A percentile compares a stretch with the other conserved stretches of the same genome.
phyloP scores from a whole-genome alignment of 208 protist genomes.

The Wallacemonas sp. region DNA sequence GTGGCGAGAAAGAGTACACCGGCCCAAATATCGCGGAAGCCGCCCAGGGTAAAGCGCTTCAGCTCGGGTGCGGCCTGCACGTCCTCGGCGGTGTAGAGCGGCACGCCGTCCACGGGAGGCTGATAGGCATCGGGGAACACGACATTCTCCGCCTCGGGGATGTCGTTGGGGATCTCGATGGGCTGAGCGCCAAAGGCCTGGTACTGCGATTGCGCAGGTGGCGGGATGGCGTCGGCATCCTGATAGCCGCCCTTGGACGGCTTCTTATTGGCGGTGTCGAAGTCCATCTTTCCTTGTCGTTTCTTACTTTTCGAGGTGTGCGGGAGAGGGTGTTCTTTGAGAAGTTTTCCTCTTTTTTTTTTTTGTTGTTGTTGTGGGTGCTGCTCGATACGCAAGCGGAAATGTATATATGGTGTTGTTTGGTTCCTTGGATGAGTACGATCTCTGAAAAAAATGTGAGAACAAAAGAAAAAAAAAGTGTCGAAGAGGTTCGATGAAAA shows the following conservation, averaged over 20 bases:
- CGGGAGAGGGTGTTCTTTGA: no score
- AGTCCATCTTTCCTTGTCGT: no score
- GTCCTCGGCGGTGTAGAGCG: slow-evolving; percentile 58
- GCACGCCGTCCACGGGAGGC: slow-evolving; percentile 47
- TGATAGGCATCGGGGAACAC: slow-evolving; percentile 32
- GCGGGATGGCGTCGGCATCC: slow-evolving; percentile 7
- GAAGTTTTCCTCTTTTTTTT: no score
- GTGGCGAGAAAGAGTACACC: slow-evolving; percentile 55
- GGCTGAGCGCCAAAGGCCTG: slow-evolving; percentile 12
- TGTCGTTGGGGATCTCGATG: slow-evolving; percentile 14
- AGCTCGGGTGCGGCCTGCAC: slow-evolving; percentile 41
- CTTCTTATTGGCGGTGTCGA: slow-evolving; percentile 5
- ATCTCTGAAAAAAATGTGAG: no score
- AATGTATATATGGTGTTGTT: no score
- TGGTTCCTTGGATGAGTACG: no score
- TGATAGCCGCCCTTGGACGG: slow-evolving; percentile 12
- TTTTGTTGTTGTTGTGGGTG: no score
- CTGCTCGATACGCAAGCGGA: no score
- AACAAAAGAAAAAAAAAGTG: no score
- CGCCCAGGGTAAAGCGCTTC: slow-evolving; percentile 58
- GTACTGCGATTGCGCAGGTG: slow-evolving; percentile 5
- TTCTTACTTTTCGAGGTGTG: no score
- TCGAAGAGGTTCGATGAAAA: no score
- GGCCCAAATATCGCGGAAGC: slow-evolving; percentile 81
- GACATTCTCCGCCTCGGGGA: slow-evolving; percentile 43